Base-by-base conservation (phyloP, 257 asterid species). In the Anisodus acutangulus region DNA sequence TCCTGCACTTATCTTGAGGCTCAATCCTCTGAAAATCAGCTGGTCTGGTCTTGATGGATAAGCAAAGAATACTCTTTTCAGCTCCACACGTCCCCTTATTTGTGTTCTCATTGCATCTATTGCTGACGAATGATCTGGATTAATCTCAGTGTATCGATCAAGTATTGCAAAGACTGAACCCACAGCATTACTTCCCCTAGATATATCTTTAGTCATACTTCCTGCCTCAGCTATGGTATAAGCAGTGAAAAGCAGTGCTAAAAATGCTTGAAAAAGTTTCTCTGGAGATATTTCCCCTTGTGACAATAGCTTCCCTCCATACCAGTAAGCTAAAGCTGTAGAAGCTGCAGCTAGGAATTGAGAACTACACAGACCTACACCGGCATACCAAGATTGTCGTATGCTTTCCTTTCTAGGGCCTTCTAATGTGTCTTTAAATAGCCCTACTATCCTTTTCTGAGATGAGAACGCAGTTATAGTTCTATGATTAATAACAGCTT, bases 211-310 rank as follows among this genome's bases (percentile, higher is more conserved):
- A n/a, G 98, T 94, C 98, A 94, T 92, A 87, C 97, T 94, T 80
- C 98, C 98, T 8, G 97, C 98, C 63, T 94, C 98, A 49, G 97
- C 98, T 39, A 94, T 94, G 6, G 97, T 94, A 82, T 94, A 94
- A 22, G 98, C 97, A n/a, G 98, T 94, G 86, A 94, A 93, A 39
- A 94, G 86, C 13, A 94, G 93, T 8, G 94, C 94, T 2, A 94
- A 85, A 86, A 93, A 94, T 19, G 98, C 92, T 88, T 94, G 98
- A 84, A 94, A 94, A 19, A 94, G 95, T 54, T 82, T 80, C 87
- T 93, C 92, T 0, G 97, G 93, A 2, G 91, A 35, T 63, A 94
- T 93, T 17, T 78, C 19, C 8, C 88, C 85, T 13, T 89, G 35
- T 26, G 91, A 13, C 55, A 94, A 79, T 35, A 92, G 92, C 85